Conservation (phyloP, 2,329 filamentous ascomycete species). For the Botryosphaeria dothidea region DNA sequence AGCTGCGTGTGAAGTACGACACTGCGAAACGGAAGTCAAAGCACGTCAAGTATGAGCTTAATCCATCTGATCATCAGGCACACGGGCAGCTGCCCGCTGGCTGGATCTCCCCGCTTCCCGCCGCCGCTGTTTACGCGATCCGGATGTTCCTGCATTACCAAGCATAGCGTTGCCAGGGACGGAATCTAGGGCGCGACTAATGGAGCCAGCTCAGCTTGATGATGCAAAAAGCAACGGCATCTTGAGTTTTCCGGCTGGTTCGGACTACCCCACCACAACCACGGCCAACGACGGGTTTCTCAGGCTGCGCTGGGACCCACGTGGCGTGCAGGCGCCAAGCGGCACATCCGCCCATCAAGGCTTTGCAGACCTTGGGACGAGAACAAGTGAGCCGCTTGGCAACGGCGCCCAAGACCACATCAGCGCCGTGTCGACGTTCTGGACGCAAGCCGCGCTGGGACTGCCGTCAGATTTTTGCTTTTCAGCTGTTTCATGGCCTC, state of each 20-base stretch:
- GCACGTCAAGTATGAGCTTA: not conserved
- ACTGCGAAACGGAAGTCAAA: not conserved
- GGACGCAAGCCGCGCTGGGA: not conserved
- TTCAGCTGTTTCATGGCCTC: not conserved
- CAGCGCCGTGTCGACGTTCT: slow-evolving; percentile 11
- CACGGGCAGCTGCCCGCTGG: not conserved
- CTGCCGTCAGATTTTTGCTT: not conserved
- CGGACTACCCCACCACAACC: not conserved
- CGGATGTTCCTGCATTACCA: not conserved
- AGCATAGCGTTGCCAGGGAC: not conserved
- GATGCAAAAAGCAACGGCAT: not conserved
- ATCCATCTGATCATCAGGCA: not conserved
- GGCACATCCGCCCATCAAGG: slow-evolving; percentile 8
- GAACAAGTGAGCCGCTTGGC: not conserved
- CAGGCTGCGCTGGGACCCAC: slow-evolving; percentile 6
- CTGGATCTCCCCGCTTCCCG: not conserved
- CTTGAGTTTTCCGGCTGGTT: not conserved
- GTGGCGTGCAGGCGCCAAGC: slow-evolving; percentile 10
- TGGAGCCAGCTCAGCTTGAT: not conserved
- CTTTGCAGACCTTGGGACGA: not conserved
- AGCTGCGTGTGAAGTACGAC: not conserved
- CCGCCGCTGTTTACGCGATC: not conserved
- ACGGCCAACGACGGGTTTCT: not conserved
- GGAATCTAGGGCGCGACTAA: not conserved
- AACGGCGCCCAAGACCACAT: slow-evolving; percentile 1